A percentile compares a stretch with the other conserved stretches of the same genome.
These are phyloP conservation scores for Alternaria consortialis DNA, from an alignment of 2,329 filamentous ascomycete genomes.

Conservation along the genomic window DNA sequence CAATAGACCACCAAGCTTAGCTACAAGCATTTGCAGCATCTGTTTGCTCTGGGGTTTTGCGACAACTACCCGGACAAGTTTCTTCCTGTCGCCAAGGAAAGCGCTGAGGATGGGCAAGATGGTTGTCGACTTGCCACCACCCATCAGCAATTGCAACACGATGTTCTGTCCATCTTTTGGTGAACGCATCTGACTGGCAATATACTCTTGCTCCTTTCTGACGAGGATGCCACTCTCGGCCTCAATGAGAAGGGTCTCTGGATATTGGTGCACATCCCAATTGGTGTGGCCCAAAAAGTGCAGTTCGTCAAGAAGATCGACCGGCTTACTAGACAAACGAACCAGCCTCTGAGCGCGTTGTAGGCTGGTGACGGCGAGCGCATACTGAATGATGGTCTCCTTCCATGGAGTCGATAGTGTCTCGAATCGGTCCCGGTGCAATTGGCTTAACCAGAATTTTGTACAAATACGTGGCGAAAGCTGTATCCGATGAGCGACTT, in stretches of 20 bases:
- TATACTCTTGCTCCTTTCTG: conserved; percentile 65
- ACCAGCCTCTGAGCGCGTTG: conserved; percentile 44
- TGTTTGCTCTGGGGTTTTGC: conserved; percentile 69
- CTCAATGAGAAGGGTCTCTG: conserved; percentile 71
- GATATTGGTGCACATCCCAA: conserved; percentile 62
- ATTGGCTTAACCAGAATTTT: conserved; percentile 35
- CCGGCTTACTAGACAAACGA: conserved; percentile 15
- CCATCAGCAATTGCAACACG: conserved; percentile 49
- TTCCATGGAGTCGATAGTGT: conserved; percentile 34
- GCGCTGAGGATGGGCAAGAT: conserved; percentile 45
- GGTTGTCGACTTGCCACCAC: conserved; percentile 44
- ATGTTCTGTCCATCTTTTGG: conserved; percentile 32
- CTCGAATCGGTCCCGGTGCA: conserved; percentile 29
- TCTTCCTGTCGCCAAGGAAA: conserved; percentile 59
- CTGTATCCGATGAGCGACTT: conserved; percentile 9
- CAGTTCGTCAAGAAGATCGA: conserved; percentile 48
- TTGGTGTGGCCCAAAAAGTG: conserved; percentile 63
- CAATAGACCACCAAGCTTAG: conserved; percentile 65
- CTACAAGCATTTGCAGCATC: conserved; percentile 65
- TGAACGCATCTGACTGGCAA: conserved; percentile 65
- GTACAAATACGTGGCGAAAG: conserved; percentile 33
- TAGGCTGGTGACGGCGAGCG: conserved; percentile 35
- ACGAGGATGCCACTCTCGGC: conserved; percentile 70
- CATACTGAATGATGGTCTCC: conserved; percentile 33
- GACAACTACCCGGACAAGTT: conserved; percentile 67